Base-by-base conservation (phyloP, 768 basidiomycete species). In the Pholiota molesta region DNA sequence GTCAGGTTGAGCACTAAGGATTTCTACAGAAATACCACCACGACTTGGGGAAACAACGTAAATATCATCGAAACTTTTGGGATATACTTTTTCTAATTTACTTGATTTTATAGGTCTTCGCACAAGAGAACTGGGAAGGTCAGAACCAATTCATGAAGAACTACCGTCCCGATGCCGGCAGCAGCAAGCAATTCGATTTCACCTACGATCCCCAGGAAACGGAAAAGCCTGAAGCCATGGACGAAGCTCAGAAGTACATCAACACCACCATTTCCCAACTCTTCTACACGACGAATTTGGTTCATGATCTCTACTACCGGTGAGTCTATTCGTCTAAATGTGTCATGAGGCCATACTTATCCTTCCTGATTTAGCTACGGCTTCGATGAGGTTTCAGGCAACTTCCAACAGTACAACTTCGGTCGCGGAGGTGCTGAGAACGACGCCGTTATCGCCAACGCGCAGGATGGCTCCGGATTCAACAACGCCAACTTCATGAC, bases 391-490 rank as follows among this genome's bases (percentile, higher is more conserved):
- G 81, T 81, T 9, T 78, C 91, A 1, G 96, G 96, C 14, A 98
- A 99, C 83, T 99, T 99, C 90, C 97, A 99, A 76, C 94, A 95
- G 69, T 85, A 93, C 83, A 99, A 99, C 86, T 97, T 96, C 68
- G 95, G 88, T 0, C 87, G 88, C 42, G 97, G 96, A 28, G 97
- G 97, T 21, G 75, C 76, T 57, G 95, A 94, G 70, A 86, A 86
- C 64, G 95, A 99, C 66, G 95, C 88, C 33, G 93, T 99, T 61
- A 94, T 97, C 62, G 87, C 92, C 57, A 97, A 97, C 69, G 97
- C 97, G 1, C 95, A 98, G 75, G 97, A 98, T 67, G 97, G 97
- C 42, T 90, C 87, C 14, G 96, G 95, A 1, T 95, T 86, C 78
- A 95, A 93, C 79, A 94, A 94, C 61, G 93, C 92, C 52, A 95